phyloP scores from a whole-genome alignment of 2,329 filamentous ascomycete genomes.

The Pseudogymnoascus sp. region DNA sequence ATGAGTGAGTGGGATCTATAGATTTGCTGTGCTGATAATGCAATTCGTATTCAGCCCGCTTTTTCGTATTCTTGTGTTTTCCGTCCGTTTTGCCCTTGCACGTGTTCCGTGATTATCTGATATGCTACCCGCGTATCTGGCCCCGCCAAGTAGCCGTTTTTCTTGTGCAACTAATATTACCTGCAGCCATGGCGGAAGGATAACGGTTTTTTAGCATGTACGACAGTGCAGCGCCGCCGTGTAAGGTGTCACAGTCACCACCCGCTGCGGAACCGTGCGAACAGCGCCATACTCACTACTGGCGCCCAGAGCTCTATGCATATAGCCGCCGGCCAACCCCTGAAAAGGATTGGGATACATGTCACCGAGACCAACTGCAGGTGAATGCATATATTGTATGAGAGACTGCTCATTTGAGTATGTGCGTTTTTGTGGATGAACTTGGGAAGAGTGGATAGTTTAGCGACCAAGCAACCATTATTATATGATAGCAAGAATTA shows the following conservation, averaged over 20 bases:
- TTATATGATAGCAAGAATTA: too few relatives aligned
- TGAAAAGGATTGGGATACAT: neutral
- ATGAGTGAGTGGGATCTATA: conserved; percentile 1
- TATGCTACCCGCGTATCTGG: neutral
- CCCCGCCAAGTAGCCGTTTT: neutral
- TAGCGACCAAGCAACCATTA: too few relatives aligned
- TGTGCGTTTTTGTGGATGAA: neutral
- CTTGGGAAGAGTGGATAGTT: too few relatives aligned
- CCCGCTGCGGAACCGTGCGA: neutral
- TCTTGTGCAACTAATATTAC: neutral
- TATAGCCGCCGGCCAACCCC: neutral
- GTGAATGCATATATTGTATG: neutral
- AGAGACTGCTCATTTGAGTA: neutral
- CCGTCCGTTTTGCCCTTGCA: neutral
- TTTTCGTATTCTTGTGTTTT: neutral
- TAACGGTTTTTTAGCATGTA: neutral
- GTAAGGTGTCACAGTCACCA: neutral
- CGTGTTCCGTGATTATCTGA: neutral
- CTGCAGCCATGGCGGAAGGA: neutral
- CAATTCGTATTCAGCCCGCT: conserved; percentile 1
- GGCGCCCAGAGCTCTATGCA: neutral
- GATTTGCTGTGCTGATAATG: conserved; percentile 3
- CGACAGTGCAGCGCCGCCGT: neutral
- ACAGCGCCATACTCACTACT: neutral
- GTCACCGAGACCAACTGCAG: neutral